phyloP scores from a whole-genome alignment of 768 basidiomycete genomes.

The Ramaria rubella region DNA sequence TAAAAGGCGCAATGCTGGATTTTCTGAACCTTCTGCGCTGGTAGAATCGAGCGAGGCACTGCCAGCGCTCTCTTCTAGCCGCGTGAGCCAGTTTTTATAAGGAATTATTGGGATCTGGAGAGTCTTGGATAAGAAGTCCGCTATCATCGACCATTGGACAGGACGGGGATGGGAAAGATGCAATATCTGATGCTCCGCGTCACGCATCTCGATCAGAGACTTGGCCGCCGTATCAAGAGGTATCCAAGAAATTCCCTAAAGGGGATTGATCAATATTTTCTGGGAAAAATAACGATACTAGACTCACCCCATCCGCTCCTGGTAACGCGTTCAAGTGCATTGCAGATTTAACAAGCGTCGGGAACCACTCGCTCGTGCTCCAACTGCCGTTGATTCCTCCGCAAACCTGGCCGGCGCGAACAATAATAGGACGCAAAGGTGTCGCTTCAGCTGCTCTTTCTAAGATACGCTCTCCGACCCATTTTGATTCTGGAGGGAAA shows the following conservation, averaged over 20 bases:
- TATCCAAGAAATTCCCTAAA: conserved; percentile 21
- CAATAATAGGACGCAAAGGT: conserved; percentile 25
- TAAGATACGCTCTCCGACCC: conserved; percentile 39
- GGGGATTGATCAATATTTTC: neutral
- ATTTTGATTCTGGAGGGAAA: conserved; percentile 27
- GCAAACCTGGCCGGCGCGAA: conserved; percentile 39
- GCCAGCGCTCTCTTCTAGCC: conserved; percentile 18
- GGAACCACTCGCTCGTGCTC: conserved; percentile 33
- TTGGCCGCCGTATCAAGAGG: conserved; percentile 20
- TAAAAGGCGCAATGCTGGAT: conserved; percentile 26
- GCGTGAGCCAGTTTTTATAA: conserved; percentile 27
- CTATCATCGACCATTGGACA: conserved; percentile 26
- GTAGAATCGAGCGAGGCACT: neutral
- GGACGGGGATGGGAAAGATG: conserved; percentile 38
- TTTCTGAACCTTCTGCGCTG: neutral
- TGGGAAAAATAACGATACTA: neutral
- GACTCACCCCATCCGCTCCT: conserved; percentile 23
- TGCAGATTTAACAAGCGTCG: conserved; percentile 31
- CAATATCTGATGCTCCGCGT: conserved; percentile 10
- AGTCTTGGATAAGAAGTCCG: conserved; percentile 18
- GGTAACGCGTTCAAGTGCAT: conserved; percentile 30
- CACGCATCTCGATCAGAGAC: conserved; percentile 21
- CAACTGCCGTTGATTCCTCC: conserved; percentile 35
- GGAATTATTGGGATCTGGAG: conserved; percentile 24
- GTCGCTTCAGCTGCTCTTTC: conserved; percentile 24